Evolutionary conservation across 208 protist genomes (phyloP).

Genomic region (Giardia muris): DNA sequence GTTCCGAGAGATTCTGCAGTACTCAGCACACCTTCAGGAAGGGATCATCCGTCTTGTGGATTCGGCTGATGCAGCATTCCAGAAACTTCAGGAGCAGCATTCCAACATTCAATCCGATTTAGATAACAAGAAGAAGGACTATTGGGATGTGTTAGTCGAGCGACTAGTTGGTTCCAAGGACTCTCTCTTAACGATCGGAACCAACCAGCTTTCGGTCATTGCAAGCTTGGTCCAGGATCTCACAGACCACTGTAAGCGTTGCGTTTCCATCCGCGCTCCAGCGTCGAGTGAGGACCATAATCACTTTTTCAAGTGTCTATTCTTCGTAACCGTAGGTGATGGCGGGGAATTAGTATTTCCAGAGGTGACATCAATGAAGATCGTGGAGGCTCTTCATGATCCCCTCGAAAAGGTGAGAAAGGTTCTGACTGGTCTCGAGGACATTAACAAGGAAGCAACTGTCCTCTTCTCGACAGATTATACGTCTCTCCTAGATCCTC

Average conservation of each 20-base stretch:
- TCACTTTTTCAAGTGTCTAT: not conserved
- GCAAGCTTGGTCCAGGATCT: not conserved
- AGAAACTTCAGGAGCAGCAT: not conserved
- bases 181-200: not conserved
- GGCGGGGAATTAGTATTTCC: not conserved
- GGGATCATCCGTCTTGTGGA: not conserved
- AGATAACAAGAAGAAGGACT: not conserved
- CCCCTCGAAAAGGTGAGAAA: not conserved
- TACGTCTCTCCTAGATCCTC: not conserved
- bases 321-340: not conserved
- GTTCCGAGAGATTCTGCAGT: not conserved
- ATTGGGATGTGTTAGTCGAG: not conserved
- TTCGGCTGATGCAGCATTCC: not conserved
- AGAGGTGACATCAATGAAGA: not conserved
- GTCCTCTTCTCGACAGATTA: not conserved
- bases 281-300: not conserved
- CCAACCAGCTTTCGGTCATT: not conserved
- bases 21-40: not conserved
- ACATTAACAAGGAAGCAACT: not conserved
- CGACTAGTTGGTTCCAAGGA: not conserved
- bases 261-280: not conserved
- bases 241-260: not conserved
- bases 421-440: not conserved
- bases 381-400: not conserved
- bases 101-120: not conserved